These are phyloP conservation scores for Drechmeria coniospora DNA, from an alignment of 2,329 filamentous ascomycete species.

Conservation along the genomic window DNA sequence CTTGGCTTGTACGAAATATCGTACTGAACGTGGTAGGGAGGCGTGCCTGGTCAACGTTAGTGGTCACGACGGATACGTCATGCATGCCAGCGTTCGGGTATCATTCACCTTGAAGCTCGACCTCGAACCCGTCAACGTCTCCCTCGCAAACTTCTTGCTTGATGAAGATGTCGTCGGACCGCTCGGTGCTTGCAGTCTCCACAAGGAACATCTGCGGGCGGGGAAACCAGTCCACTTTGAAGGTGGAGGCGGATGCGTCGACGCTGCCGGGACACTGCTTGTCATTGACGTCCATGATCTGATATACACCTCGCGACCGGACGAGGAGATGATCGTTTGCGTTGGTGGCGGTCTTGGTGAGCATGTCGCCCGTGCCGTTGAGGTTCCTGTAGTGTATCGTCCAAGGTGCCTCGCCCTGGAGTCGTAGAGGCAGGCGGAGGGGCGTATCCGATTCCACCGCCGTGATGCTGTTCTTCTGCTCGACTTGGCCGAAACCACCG, in stretches of 20 bases:
- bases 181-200: constrained; percentile 44
- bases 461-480: constrained; percentile 59
- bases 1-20: constrained; percentile 58
- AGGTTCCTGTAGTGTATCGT: constrained; percentile 59
- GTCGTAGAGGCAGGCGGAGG: constrained; percentile 62
- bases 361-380: constrained; percentile 31
- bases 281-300: constrained; percentile 65
- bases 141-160: constrained; percentile 87
- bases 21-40: constrained; percentile 75
- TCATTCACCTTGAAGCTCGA: constrained; percentile 60
- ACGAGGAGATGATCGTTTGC: constrained; percentile 57
- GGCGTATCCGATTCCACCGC: constrained; percentile 57
- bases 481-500: constrained; percentile 70
- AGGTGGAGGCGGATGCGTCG: constrained; percentile 56
- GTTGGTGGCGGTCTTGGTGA: constrained; percentile 32
- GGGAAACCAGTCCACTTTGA: constrained; percentile 73
- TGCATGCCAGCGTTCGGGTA: no score
- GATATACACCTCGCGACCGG: constrained; percentile 55
- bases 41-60: constrained; percentile 41
- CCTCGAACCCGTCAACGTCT: constrained; percentile 77
- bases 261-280: constrained; percentile 68
- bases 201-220: constrained; percentile 57
- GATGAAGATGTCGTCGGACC: constrained; percentile 38
- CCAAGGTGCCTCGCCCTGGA: constrained; percentile 81
- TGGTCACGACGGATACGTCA: no score